Evolutionary conservation across 768 basidiomycete species (phyloP), one percentile per base, ranked within the genome.

Genomic region (Kwoniella sp.): DNA sequence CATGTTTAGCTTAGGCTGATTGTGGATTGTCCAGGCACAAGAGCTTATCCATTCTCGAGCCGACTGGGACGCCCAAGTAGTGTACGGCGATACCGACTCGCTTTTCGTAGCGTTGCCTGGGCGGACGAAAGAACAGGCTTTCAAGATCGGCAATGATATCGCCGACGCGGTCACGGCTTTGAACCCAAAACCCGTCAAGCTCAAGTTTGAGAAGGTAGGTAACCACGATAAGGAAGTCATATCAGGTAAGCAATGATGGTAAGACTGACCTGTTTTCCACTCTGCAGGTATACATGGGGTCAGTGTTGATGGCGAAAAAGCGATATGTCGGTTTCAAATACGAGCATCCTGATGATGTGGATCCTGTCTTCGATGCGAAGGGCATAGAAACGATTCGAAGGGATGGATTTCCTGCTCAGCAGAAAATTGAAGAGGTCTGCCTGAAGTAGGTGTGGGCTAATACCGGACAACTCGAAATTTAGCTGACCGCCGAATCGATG

Each of bases 41-140:
- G 83, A 85, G 33, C 72, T 87, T 30, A 92, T 98, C 57, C 86
- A 95, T 58, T 78, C 83, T 0, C 90, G 86, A 1, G 81, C 83
- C 33, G 90, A 88, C 79, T 98, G 95, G 96, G 89, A 89, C 9
- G 95, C 90, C 12, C 84, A 87, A 65, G 91, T 97, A 17, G 92
- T 97, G 17, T 99, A 99, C 75, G 96, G 96, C 12, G 96, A 99
- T 72, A 99, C 96, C 0, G 96, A 99, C 80, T 96, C 93, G 17
- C 81, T 97, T 46, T 99, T 99, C 77, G 84, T 98, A 78, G 88
- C 92, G 68, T 82, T 98, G n/a, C 87, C 85, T 25, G 96, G 93
- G 7, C 89, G 87, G 78, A 91, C 92, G 4, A 94, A 90, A 74
- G 92, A 93, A 30, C 89, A 97, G 74, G 96, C 96, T 0, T 97